Evolutionary conservation across 768 basidiomycete genomes (phyloP).

Genomic region (Exsudoporus frostii): DNA sequence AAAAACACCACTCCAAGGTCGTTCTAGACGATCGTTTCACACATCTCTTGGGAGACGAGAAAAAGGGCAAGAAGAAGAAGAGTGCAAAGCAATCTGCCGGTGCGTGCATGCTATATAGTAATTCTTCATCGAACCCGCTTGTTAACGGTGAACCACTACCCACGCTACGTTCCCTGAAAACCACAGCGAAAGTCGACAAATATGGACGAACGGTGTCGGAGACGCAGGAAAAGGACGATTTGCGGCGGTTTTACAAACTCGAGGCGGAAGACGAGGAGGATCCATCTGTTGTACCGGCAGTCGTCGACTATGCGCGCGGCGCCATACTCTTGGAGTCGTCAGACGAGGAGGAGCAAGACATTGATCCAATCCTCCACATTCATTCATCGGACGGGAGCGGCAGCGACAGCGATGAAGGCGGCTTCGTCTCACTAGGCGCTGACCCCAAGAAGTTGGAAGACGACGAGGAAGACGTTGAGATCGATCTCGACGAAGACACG

Average conservation of each 20-base stretch:
- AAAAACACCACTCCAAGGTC: slow-evolving; percentile 76
- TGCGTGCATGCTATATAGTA: slow-evolving; percentile 4
- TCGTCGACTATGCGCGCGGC: slow-evolving; percentile 87
- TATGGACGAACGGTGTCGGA: slow-evolving; percentile 74
- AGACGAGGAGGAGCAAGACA: slow-evolving; percentile 58
- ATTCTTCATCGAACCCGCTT: neutral
- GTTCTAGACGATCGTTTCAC: slow-evolving; percentile 92
- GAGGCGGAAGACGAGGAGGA: slow-evolving; percentile 37
- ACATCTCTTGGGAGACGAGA: slow-evolving; percentile 57
- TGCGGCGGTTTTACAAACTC: slow-evolving; percentile 80
- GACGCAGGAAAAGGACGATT: slow-evolving; percentile 69
- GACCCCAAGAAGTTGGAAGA: slow-evolving; percentile 26
- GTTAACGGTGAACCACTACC: neutral
- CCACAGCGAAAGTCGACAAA: slow-evolving; percentile 73
- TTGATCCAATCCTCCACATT: neutral
- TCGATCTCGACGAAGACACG: slow-evolving; percentile 79
- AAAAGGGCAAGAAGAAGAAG: slow-evolving; percentile 36
- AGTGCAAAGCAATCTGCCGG: slow-evolving; percentile 31
- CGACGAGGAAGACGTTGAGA: slow-evolving; percentile 47
- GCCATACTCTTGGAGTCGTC: slow-evolving; percentile 86
- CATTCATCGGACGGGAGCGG: slow-evolving; percentile 39
- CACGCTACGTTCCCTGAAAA: neutral
- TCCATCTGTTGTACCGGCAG: slow-evolving; percentile 18
- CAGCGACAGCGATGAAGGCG: slow-evolving; percentile 46
- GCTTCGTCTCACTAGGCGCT: slow-evolving; percentile 49